These are phyloP conservation scores for Paramecium pentaurelia DNA, from an alignment of 73 alveolate species.

Conservation along the genomic window DNA sequence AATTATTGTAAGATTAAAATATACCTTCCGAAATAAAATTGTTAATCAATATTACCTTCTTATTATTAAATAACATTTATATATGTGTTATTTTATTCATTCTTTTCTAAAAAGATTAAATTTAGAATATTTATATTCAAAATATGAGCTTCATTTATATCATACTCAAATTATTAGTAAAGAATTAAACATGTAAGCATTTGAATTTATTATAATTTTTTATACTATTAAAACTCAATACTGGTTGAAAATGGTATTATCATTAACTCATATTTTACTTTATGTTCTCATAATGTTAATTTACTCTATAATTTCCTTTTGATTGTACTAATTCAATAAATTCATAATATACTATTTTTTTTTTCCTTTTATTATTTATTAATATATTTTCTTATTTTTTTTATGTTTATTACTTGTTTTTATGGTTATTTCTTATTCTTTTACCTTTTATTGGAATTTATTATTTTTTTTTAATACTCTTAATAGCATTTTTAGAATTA, in stretches of 20 bases:
- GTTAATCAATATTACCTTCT: no score
- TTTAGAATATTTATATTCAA: no score
- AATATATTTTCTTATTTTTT: background rate
- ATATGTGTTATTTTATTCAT: no score
- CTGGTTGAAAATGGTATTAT: background rate
- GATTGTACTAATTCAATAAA: background rate
- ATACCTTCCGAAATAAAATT: background rate
- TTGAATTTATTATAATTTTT: background rate
- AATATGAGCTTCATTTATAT: background rate
- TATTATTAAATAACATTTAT: no score
- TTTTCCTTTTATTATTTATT: background rate
- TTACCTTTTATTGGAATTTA: background rate
- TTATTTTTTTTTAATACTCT: background rate
- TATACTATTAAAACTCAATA: background rate
- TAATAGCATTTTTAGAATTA: conserved; percentile 38
- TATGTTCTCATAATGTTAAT: background rate
- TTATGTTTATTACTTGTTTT: background rate
- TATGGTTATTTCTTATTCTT: background rate
- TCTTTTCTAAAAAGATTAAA: no score
- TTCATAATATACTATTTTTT: background rate
- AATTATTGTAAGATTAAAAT: background rate
- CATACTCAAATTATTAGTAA: background rate
- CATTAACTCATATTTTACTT: background rate
- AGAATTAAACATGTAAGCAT: background rate
- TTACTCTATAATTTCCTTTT: background rate